Percentiles rank a stretch among this genome's conserved stretches.
phyloP scores from a whole-genome alignment of 2,329 filamentous ascomycete species.

The Calonectria hongkongensis region DNA sequence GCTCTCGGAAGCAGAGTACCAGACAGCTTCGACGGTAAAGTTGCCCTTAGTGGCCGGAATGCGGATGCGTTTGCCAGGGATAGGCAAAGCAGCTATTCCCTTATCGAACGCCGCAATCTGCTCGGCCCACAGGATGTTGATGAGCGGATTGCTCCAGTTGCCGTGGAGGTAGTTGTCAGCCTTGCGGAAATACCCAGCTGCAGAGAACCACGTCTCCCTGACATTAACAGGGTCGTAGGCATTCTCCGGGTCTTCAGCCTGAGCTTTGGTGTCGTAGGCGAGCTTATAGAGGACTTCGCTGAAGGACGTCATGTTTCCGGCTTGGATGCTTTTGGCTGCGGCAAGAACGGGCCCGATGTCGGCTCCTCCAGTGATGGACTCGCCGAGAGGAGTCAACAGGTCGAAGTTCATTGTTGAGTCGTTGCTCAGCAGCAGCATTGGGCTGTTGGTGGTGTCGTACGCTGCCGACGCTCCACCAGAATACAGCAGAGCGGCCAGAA shows the following conservation, averaged over 20 bases:
- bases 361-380: constrained; percentile 29
- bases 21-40: constrained; percentile 62
- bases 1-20: constrained; percentile 51
- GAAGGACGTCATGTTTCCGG: constrained; percentile 51
- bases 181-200: constrained; percentile 64
- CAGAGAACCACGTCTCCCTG: constrained; percentile 58
- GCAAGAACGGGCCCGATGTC: constrained; percentile 59
- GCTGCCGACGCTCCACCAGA: neutral
- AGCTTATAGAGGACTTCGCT: constrained; percentile 48
- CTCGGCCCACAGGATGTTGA: constrained; percentile 61
- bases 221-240: constrained; percentile 52
- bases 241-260: constrained; percentile 44
- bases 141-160: constrained; percentile 63
- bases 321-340: constrained; percentile 52
- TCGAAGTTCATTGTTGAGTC: constrained; percentile 26
- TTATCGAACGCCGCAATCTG: constrained; percentile 62
- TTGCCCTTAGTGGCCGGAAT: constrained; percentile 51
- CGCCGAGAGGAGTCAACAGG: constrained; percentile 14
- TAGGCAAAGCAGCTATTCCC: constrained; percentile 59
- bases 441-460: neutral
- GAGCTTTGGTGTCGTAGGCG: constrained; percentile 47
- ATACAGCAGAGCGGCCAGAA: constrained; percentile 18
- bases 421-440: constrained; percentile 23
- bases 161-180: constrained; percentile 65
- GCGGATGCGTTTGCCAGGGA: constrained; percentile 60